Evolutionary conservation across 1,284 basidiomycete genomes (phyloP), one percentile per base, ranked within the genome.

Genomic region (Sanguinoderma infundibulare): DNA sequence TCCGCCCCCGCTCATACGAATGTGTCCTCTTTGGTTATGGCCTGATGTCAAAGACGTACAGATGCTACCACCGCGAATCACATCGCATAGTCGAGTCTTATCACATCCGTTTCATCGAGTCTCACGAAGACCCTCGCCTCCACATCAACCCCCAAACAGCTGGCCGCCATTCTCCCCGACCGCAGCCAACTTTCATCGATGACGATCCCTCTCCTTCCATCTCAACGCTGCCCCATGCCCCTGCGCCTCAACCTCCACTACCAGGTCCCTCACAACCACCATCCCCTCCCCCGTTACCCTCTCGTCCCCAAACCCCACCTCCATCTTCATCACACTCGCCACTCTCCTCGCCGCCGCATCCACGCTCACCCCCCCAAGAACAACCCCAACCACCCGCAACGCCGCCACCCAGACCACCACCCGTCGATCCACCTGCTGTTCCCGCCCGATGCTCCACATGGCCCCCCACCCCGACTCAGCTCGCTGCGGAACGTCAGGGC

Each of bases 11-110:
- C 0, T 76, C 74, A 0, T 35, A 71, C 4, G 72, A 75, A 56
- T 75, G 74, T 38, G 61, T 74, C 1, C 71, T 79, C 1, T 71
- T 78, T 22, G 75, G 76, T 0, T 78, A 79, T 49, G 67, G 64
- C 2, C 36, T 56, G 0, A 61, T 70, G 17, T 73, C 74, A 0
- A 78, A 78, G 61, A 64, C 75, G 0, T 78, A 77, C 54, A 46
- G 72, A 10, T 74, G 70, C 53, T 76, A 73, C 40, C 62, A 77
- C 36, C 53, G 53, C 2, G 34, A 60, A 1, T 64, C 67, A 0
- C 52, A 64, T 22, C 58, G 66, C 10, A 56, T 74, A 2, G 50
- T 71, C 14, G 55, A 55, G 2, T 72, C 73, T 2, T 64, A 63
- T 17, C 66, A 76, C 39, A 72, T 75, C 22, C 24, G 58, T 0